phyloP scores from a whole-genome alignment of 768 basidiomycete species.

The Serendipita vermifera region DNA sequence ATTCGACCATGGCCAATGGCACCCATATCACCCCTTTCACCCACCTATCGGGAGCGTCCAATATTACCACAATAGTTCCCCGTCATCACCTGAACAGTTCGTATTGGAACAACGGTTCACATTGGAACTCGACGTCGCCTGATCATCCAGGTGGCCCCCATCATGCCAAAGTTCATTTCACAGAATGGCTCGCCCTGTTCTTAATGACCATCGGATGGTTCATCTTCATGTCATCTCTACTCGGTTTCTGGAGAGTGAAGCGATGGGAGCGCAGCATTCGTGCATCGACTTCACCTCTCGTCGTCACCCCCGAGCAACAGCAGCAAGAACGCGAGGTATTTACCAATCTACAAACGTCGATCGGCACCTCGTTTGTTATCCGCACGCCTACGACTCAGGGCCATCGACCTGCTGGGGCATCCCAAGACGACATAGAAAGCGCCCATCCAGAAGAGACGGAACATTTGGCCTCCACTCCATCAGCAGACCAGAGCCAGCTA shows the following conservation, averaged over 20 bases:
- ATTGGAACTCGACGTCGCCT: background rate
- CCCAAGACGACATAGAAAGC: too few species aligned
- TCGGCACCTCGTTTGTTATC: too few species aligned
- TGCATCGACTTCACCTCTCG: constrained; percentile 23
- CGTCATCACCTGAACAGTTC: too few species aligned
- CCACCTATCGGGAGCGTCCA: too few species aligned
- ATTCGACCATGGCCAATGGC: background rate
- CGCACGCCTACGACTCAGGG: too few species aligned
- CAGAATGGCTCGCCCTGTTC: constrained; percentile 3
- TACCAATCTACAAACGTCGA: background rate
- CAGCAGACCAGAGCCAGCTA: too few species aligned
- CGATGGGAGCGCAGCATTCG: constrained; percentile 70
- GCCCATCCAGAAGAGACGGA: too few species aligned
- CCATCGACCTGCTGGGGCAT: too few species aligned
- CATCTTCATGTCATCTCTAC: constrained; percentile 67
- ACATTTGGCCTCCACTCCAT: too few species aligned
- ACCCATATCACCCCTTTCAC: background rate
- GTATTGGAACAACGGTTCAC: too few species aligned
- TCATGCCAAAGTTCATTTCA: background rate
- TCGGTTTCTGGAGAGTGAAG: constrained; percentile 75
- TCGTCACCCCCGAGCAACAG: background rate
- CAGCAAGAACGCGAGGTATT: background rate
- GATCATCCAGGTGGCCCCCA: background rate
- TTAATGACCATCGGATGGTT: constrained; percentile 49
- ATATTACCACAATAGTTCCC: too few species aligned